Base-by-base conservation (phyloP, 306 rosid species). In the Hippophae tibetana region DNA sequence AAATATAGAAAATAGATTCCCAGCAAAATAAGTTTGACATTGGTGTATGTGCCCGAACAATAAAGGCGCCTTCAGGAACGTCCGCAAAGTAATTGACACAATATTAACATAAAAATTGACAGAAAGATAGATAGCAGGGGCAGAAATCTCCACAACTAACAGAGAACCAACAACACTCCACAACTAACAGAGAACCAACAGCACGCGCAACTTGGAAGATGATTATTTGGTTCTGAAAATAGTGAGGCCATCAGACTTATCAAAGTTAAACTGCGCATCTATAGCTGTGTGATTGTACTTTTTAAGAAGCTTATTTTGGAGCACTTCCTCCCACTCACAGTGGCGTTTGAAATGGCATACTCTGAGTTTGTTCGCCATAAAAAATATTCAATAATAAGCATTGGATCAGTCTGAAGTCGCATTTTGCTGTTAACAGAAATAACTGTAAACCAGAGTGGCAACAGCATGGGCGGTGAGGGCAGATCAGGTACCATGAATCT, bases 51-150 rank as follows among this genome's bases (percentile, higher is more conserved):
- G 97, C 95, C 67, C 97, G 86, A 67, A 90, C 75, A 50, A 90
- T 90, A 12, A 90, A 84, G 66, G 97, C 86, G 75, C 95, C 97
- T 75, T 90, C 97, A 4, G 97, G 97, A 80, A 90, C 97, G 84
- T 79, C 97, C 86, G 84, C 76, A 67, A 43, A 42, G 62, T 48
- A 51, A 61, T 55, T 43, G 46, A 52, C 42, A 63, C 57, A 53
- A 48, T 48, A 58, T 70, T 60, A 71, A 74, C 26, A 55, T 25
- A 7, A 18, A 18, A 18, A 18, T 18, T 18, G 23, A 18, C 1
- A 18, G 23, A 18, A 18, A 18, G 23, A 18, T 18, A 18, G 48
- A 54, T 0, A 7, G 44, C 51, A 18, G 25, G 18, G 67, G 64
- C 43, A 43, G 49, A 54, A 57, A 54, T 68, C 48, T 75, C 67